Percentiles rank a stretch among this genome's conserved stretches.
Conservation (phyloP, 805 yeast species). For the Clavispora asparagi region DNA sequence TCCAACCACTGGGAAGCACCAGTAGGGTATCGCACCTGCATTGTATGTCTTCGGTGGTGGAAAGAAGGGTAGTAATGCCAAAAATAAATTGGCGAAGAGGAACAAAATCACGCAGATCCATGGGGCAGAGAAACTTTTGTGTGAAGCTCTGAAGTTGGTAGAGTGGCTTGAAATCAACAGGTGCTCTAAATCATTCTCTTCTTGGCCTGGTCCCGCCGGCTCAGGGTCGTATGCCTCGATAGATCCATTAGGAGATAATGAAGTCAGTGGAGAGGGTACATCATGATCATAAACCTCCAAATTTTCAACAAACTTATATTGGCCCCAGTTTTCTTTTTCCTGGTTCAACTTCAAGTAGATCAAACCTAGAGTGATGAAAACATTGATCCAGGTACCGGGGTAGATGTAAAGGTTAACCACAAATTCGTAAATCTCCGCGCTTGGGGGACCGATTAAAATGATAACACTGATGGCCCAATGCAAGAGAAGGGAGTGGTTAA, state of each 20-base stretch:
- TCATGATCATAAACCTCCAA: background rate
- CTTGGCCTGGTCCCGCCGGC: slow-evolving; percentile 5
- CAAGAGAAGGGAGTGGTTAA: slow-evolving; percentile 41
- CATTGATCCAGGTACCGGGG: slow-evolving; percentile 58
- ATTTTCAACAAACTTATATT: background rate
- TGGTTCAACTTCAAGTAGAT: slow-evolving; percentile 44
- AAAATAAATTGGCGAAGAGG: slow-evolving; percentile 41
- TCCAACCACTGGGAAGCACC: slow-evolving; percentile 55
- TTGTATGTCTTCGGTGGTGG: slow-evolving; percentile 42
- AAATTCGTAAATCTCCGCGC: slow-evolving; percentile 59
- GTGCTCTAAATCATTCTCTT: slow-evolving; percentile 14
- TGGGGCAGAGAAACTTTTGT: slow-evolving; percentile 23
- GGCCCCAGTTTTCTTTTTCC: slow-evolving; percentile 38
- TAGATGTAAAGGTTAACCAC: slow-evolving; percentile 58
- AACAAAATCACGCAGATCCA: slow-evolving; percentile 31
- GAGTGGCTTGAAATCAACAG: slow-evolving; percentile 6
- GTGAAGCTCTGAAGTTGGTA: background rate
- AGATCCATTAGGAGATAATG: background rate
- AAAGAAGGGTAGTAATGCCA: slow-evolving; percentile 52
- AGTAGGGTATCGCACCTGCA: slow-evolving; percentile 41
- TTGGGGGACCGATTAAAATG: slow-evolving; percentile 54
- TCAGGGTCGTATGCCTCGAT: slow-evolving; percentile 3
- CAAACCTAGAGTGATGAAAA: slow-evolving; percentile 48
- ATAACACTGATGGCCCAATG: slow-evolving; percentile 55
- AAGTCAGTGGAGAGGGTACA: background rate